Base-by-base conservation (phyloP, 2,329 filamentous ascomycete species). In the Calonectria hongkongensis region DNA sequence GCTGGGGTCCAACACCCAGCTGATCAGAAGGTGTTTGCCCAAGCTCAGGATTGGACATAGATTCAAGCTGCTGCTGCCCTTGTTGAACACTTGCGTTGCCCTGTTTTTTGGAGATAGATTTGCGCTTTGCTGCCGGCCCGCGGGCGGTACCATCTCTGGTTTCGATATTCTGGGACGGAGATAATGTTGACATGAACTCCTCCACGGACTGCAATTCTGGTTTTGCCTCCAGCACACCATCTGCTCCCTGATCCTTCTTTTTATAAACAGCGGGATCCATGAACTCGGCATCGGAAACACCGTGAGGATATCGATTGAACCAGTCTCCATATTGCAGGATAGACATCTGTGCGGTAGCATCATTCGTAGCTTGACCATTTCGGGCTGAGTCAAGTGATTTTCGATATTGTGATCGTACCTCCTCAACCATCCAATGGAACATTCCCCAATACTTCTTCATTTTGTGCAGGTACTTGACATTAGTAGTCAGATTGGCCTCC, bases 381-480 rank as follows among this genome's bases (percentile, higher is more conserved):
- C 93, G 88, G 36, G 93, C 92, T n/a, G 93, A 93, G 82, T 98
- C 95, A 18, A 95, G 93, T 78, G 95, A 96, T 60, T 92, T 91
- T 65, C 94, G 92, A 82, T 98, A 99, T 73, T 97, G 92, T 68
- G 96, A 94, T 72, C 97, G 95, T 43, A 98, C 89, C 79, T 96
- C 97, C 82, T 98, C 96, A 0, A 95, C 93, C 90, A 98, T 96
- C 86, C 95, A 98, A 82, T 98, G 95, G 81, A 98, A 98, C 94
- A 98, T 98, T 73, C 96, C 97, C 97, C 97, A 99, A 80, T 97
- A 96, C 73, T 94, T 94, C 87, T 98, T 98, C 94, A 98, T 98
- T 84, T 95, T 97, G 68, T 94, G 93, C 54, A 99, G 86, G 79
- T 97, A 98, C 80, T 94, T 94, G 79, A 98, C 94, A 76, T 98